A percentile compares a stretch with the other conserved stretches of the same genome.
These are phyloP conservation scores for Akanthomyces uredinophilus DNA, from an alignment of 2,329 filamentous ascomycete genomes.

Conservation along the genomic window DNA sequence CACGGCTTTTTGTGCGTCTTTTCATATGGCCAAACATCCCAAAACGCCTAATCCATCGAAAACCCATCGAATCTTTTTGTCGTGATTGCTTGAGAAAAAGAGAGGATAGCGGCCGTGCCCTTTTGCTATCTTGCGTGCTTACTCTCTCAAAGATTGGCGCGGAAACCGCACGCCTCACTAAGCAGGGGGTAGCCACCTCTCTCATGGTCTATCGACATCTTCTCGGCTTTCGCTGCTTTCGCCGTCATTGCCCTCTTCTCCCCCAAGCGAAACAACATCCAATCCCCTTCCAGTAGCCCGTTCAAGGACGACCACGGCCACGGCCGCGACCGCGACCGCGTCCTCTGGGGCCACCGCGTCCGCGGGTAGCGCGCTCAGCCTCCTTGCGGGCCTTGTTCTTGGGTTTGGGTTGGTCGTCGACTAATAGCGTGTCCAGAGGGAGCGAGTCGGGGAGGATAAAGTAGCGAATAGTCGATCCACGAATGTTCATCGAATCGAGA, in stretches of 20 bases:
- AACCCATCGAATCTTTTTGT: slow-evolving; percentile 1
- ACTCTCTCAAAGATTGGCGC: background rate
- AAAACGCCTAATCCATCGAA: slow-evolving; percentile 14
- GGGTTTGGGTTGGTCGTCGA: slow-evolving; percentile 95
- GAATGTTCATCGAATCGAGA: slow-evolving; percentile 93
- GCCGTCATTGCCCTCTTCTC: background rate
- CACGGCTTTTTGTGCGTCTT: slow-evolving; percentile 8
- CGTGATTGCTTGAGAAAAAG: background rate
- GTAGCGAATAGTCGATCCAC: slow-evolving; percentile 93
- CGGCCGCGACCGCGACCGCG: slow-evolving; percentile 42
- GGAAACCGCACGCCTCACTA: background rate
- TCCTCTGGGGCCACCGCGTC: slow-evolving; percentile 50
- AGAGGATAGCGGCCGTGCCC: background rate
- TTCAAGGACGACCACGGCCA: slow-evolving; percentile 31
- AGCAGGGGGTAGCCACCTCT: background rate
- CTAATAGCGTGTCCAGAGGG: slow-evolving; percentile 88
- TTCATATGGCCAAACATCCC: slow-evolving; percentile 14
- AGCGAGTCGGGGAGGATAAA: slow-evolving; percentile 94
- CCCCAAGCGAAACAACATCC: background rate
- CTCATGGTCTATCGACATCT: background rate
- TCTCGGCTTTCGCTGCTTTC: background rate
- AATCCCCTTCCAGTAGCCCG: background rate
- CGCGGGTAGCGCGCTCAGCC: slow-evolving; percentile 52
- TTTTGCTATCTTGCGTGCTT: slow-evolving; percentile 1
- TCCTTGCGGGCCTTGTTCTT: slow-evolving; percentile 99